Evolutionary conservation across 768 basidiomycete species (phyloP).

Genomic region (Agrocybe praecox): DNA sequence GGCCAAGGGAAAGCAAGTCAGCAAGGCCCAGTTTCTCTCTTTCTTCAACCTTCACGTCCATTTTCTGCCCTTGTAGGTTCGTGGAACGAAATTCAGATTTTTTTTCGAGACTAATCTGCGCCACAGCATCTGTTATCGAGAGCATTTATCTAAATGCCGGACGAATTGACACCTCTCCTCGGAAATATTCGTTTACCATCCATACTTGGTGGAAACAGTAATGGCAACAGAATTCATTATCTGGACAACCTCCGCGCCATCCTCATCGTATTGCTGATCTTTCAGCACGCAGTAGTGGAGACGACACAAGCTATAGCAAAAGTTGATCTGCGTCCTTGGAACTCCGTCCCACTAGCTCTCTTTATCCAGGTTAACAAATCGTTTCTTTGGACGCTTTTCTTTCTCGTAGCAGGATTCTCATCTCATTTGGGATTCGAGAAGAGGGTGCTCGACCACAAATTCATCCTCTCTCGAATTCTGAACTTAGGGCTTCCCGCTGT

Average conservation of each 20-base stretch:
- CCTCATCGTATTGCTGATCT: constrained; percentile 1
- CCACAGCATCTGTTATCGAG: neutral
- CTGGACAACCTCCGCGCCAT: constrained; percentile 6
- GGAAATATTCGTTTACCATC: neutral
- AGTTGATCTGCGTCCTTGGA: neutral
- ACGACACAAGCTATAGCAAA: neutral
- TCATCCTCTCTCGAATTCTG: neutral
- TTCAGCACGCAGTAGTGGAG: constrained; percentile 1
- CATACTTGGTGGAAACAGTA: neutral
- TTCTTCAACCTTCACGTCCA: no score
- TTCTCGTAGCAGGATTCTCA: constrained; percentile 1
- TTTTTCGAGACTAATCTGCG: no score
- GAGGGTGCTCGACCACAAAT: neutral
- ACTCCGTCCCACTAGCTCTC: neutral
- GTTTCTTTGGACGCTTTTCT: constrained; percentile 4
- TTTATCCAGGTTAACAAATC: constrained; percentile 1
- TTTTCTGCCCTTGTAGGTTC: no score
- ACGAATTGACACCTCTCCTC: neutral
- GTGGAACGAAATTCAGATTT: no score
- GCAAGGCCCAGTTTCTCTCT: no score
- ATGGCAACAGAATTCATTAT: neutral
- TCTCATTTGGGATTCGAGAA: neutral
- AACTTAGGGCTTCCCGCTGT: constrained; percentile 1
- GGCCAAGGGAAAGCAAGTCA: no score
- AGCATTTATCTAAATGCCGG: neutral